Conservation (phyloP, 306 rosid species). For the Trifolium pratense region DNA sequence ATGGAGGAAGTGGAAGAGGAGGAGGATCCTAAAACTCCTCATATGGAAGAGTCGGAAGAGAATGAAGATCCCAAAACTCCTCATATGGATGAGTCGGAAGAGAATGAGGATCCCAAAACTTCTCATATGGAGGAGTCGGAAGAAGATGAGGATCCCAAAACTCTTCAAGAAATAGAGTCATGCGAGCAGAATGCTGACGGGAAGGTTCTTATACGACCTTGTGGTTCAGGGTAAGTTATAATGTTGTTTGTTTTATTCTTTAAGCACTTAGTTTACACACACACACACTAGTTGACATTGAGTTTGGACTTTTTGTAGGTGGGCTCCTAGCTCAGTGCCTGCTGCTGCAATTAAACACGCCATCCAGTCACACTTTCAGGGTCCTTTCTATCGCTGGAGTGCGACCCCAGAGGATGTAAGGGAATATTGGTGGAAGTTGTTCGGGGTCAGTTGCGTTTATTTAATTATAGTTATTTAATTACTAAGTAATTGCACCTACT, state of each 20-base stretch:
- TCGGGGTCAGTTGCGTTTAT: constrained; percentile 14
- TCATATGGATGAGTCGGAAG: constrained; percentile 3
- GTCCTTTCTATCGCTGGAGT: constrained; percentile 26
- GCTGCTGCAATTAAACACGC: constrained; percentile 25
- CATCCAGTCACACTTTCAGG: constrained; percentile 19
- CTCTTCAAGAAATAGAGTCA: constrained; percentile 1
- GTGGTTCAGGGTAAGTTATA: constrained; percentile 18
- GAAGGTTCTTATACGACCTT: constrained; percentile 22
- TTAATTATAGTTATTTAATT: background rate
- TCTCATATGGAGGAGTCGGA: background rate
- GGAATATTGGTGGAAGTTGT: constrained; percentile 29
- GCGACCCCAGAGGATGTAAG: constrained; percentile 22
- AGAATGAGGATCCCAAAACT: background rate
- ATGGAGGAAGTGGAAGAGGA: background rate
- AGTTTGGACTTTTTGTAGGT: constrained; percentile 29
- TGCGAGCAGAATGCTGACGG: constrained; percentile 5
- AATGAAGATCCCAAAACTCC: background rate
- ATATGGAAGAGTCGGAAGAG: constrained; percentile 1
- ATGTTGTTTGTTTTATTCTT: background rate
- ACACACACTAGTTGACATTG: background rate
- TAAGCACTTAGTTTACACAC: background rate
- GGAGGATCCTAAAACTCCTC: constrained; percentile 14
- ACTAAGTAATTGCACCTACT: background rate
- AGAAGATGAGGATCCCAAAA: constrained; percentile 6
- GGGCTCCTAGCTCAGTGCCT: constrained; percentile 17